Evolutionary conservation across 306 rosid species (phyloP).

Genomic region (Gynostemma pentaphyllum): DNA sequence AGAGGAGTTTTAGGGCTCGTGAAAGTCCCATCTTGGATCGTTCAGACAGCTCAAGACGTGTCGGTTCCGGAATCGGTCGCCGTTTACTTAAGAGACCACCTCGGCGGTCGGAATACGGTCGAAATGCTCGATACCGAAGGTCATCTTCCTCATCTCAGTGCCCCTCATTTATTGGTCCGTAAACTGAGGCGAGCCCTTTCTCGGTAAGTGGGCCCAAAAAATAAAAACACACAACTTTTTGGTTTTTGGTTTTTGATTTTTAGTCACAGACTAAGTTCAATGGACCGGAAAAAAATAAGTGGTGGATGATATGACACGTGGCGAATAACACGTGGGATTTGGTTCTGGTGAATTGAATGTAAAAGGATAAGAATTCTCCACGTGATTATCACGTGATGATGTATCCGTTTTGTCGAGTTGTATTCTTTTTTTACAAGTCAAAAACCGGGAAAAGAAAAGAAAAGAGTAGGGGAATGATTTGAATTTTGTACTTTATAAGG

Average conservation of each 20-base stretch:
- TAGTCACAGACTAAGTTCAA: not conserved
- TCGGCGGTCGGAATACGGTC: constrained; percentile 70
- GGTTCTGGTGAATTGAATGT: constrained; percentile 16
- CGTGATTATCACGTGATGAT: constrained; percentile 46
- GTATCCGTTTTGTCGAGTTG: not conserved
- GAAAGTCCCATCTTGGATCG: constrained; percentile 60
- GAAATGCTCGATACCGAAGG: constrained; percentile 80
- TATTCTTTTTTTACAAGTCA: not conserved
- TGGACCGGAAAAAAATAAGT: constrained; percentile 4
- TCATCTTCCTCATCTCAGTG: constrained; percentile 81
- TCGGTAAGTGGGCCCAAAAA: constrained; percentile 12
- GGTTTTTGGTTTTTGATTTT: not conserved
- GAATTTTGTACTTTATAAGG: constrained; percentile 3
- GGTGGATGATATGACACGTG: constrained; percentile 34
- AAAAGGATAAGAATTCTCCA: constrained; percentile 53
- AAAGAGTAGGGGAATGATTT: constrained; percentile 4
- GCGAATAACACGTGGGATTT: constrained; percentile 34
- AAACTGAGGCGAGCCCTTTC: constrained; percentile 57
- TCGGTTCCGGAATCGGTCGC: constrained; percentile 81
- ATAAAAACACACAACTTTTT: not conserved
- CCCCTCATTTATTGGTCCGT: constrained; percentile 46
- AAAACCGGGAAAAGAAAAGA: not conserved
- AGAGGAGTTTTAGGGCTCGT: constrained; percentile 71
- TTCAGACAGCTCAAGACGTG: constrained; percentile 62
- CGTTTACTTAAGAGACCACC: constrained; percentile 50